phyloP scores from a whole-genome alignment of 2,329 filamentous ascomycete genomes.

The Clonostachys chloroleuca region DNA sequence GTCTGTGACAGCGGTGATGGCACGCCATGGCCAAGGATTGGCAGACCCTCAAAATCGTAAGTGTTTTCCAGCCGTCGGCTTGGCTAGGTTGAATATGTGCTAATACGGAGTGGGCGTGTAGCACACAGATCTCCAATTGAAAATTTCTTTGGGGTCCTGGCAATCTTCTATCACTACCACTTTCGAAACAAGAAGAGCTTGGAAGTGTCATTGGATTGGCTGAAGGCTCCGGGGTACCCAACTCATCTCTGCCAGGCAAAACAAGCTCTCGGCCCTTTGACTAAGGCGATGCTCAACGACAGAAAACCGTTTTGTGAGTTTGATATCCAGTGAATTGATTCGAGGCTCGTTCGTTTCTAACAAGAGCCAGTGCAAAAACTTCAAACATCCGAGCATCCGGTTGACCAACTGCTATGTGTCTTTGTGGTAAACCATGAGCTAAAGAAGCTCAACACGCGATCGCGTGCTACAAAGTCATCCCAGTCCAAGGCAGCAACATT shows the following conservation, averaged over 20 bases:
- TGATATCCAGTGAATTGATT: neutral
- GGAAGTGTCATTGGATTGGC: constrained; percentile 30
- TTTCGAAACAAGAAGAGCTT: constrained; percentile 33
- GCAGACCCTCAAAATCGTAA: neutral
- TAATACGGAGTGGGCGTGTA: neutral
- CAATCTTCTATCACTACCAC: constrained; percentile 33
- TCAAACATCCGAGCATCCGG: constrained; percentile 20
- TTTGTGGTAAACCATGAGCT: constrained; percentile 31
- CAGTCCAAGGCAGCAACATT: constrained; percentile 12
- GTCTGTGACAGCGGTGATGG: constrained; percentile 16
- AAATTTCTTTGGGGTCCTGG: constrained; percentile 27
- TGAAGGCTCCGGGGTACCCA: constrained; percentile 20
- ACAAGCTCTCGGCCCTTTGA: neutral
- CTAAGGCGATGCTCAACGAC: constrained; percentile 21
- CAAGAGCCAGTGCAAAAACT: constrained; percentile 18
- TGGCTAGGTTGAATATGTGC: neutral
- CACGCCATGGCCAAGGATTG: constrained; percentile 7
- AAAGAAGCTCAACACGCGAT: constrained; percentile 29
- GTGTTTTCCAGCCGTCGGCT: neutral
- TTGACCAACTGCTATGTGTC: constrained; percentile 23
- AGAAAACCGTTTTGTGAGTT: constrained; percentile 28
- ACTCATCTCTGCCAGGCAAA: constrained; percentile 15
- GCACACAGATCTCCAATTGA: constrained; percentile 7
- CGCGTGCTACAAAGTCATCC: constrained; percentile 17
- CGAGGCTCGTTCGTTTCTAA: constrained; percentile 7